Base-by-base conservation (phyloP, 257 asterid species). In the Nicotiana undulata region DNA sequence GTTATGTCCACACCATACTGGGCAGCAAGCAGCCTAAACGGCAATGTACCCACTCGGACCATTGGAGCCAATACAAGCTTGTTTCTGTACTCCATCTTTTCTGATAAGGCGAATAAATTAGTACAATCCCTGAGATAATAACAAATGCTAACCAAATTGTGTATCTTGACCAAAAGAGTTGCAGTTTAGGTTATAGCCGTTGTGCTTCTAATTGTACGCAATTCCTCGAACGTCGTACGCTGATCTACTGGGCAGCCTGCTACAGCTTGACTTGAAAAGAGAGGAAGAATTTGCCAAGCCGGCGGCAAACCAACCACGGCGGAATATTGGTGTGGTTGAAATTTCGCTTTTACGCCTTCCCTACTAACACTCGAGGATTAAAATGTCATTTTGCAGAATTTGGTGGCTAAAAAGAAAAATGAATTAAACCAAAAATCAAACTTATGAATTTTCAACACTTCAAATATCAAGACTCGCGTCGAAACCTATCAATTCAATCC, bases 31-130 rank as follows among this genome's bases (percentile, higher is more conserved):
- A 93, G 51, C 87, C 99, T 91, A 20, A 95, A 87, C 1, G 99
- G 98, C 88, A 95, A 72, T 0, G 98, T 93, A 5, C 99, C 99
- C 64, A 91, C 92, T 86, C 98, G 91, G 82, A 93, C 99, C 99
- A 93, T 95, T 3, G 97, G 99, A 26, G 98, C 99, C 85, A 95
- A 91, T 46, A 93, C 90, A 24, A 85, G 95, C 91, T 95, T 95
- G 89, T 90, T 85, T 83, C 91, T 84, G 82, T 91, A 93, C 75
- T 92, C 95, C 77, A 93, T 89, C 85, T 59, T 40, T 31, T 37
- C 18, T 28, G 78, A 24, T 0, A 0, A 7, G 78, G 78, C 4
- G 6, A 9, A 72, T 46, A 46, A 46, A 34, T 46, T 24, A 13
- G 78, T 24, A 9, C 34, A 24, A 15, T 46, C 22, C 60, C 78